These are phyloP conservation scores for Hyaloscypha bicolor DNA, from an alignment of 495 filamentous ascomycete species.

Conservation along the genomic window DNA sequence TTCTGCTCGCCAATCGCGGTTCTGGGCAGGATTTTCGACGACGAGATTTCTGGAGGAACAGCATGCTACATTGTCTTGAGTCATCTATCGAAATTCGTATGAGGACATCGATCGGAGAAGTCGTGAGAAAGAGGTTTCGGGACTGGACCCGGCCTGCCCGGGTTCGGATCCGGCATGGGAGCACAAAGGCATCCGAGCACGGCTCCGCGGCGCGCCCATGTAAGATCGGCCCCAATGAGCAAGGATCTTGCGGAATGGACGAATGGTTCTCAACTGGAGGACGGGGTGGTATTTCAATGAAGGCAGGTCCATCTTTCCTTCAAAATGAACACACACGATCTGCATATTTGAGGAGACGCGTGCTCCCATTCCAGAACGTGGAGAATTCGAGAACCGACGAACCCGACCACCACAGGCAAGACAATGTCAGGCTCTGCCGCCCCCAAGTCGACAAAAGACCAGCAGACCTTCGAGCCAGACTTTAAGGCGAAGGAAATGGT, in stretches of 20 bases:
- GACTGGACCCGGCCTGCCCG: slow-evolving; percentile 14
- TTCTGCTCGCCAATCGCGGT: background rate
- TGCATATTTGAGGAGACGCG: slow-evolving; percentile 15
- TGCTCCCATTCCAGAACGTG: slow-evolving; percentile 12
- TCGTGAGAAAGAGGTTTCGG: slow-evolving; percentile 11
- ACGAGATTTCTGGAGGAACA: background rate
- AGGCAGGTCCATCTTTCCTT: slow-evolving; percentile 2
- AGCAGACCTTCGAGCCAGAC: slow-evolving; percentile 21
- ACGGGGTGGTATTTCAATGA: background rate
- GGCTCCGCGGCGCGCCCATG: background rate
- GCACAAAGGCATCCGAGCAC: slow-evolving; percentile 4
- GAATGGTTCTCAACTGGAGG: background rate
- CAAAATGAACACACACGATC: slow-evolving; percentile 17
- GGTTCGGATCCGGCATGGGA: slow-evolving; percentile 16
- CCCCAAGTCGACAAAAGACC: slow-evolving; percentile 16
- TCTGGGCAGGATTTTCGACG: background rate
- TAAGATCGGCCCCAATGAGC: background rate
- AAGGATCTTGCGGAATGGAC: background rate
- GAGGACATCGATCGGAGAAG: slow-evolving; percentile 7
- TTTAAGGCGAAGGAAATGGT: slow-evolving; percentile 19
- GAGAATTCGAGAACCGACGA: slow-evolving; percentile 21
- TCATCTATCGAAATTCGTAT: slow-evolving; percentile 18
- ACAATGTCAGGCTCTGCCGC: slow-evolving; percentile 23
- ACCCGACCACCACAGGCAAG: slow-evolving; percentile 14
- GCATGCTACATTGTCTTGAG: slow-evolving; percentile 18